A percentile compares a stretch with the other conserved stretches of the same genome.
Conservation (phyloP, 352 stramenopile genomes). For the Pilasporangium apinafurcum region DNA sequence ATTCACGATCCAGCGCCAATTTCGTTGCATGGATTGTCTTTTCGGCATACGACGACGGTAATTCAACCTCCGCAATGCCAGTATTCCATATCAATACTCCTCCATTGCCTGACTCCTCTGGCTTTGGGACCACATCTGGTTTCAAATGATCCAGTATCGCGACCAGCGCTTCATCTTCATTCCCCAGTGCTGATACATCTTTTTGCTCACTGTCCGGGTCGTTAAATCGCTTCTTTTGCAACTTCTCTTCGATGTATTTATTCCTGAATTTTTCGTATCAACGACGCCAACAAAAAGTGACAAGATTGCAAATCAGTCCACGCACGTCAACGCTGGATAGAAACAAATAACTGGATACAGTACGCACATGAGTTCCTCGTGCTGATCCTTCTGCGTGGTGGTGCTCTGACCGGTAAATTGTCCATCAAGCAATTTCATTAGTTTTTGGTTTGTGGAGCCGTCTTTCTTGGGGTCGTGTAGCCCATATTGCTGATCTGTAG, state of each 20-base stretch:
- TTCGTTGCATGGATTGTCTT: constrained; percentile 43
- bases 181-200: constrained; percentile 9
- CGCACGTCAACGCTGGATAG: background rate
- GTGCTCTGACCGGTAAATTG: constrained; percentile 76
- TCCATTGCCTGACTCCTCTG: constrained; percentile 37
- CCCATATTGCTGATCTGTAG: constrained; percentile 28
- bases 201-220: constrained; percentile 1
- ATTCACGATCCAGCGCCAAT: constrained; percentile 28
- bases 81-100: constrained; percentile 73
- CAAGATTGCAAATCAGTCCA: background rate
- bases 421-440: constrained; percentile 63
- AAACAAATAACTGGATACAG: background rate
- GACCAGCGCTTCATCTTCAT: constrained; percentile 65
- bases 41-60: constrained; percentile 46
- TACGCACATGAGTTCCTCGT: constrained; percentile 65
- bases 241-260: constrained; percentile 74
- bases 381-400: constrained; percentile 54
- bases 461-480: constrained; percentile 77
- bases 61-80: constrained; percentile 75
- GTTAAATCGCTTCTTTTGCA: constrained; percentile 37
- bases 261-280: constrained; percentile 41
- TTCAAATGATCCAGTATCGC: constrained; percentile 54
- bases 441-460: constrained; percentile 55
- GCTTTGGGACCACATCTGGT: constrained; percentile 21
- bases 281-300: background rate